Percentiles rank a stretch among this genome's conserved stretches.
These are phyloP conservation scores for Eimeria necatrix DNA, from an alignment of 169 alveolate species.

Conservation along the genomic window DNA sequence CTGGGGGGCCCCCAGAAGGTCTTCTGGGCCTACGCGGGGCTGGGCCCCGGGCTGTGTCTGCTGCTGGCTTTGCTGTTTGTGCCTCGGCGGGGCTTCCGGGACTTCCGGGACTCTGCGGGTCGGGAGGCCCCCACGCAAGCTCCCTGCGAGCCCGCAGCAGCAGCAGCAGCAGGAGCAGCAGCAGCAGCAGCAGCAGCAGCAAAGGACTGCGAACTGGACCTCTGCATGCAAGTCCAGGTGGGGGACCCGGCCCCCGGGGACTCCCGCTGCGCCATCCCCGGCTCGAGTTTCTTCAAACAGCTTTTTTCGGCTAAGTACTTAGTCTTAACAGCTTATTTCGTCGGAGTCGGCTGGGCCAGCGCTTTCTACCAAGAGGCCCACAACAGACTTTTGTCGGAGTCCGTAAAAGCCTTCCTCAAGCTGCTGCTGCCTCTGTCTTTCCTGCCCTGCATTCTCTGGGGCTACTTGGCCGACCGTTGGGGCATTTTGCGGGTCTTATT, in stretches of 20 bases:
- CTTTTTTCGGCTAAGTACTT: slow-evolving; percentile 25
- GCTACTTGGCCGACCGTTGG: slow-evolving; percentile 53
- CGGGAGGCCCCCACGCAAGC: background rate
- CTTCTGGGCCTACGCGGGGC: slow-evolving; percentile 36
- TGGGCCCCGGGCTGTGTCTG: slow-evolving; percentile 9
- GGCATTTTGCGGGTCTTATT: slow-evolving; percentile 79
- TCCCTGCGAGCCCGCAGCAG: background rate
- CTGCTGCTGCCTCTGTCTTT: slow-evolving; percentile 39
- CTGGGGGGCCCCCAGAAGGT: background rate
- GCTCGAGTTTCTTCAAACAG: slow-evolving; percentile 40
- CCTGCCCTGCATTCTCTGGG: slow-evolving; percentile 69
- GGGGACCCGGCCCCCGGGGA: background rate
- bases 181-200: background rate
- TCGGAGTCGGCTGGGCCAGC: slow-evolving; percentile 58
- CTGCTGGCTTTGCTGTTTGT: slow-evolving; percentile 19
- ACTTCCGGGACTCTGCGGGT: background rate
- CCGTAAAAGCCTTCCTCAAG: background rate
- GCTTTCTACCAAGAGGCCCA: slow-evolving; percentile 72
- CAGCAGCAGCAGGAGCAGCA: background rate
- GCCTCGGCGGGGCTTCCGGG: slow-evolving; percentile 21
- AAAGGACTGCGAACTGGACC: background rate
- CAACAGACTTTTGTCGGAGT: slow-evolving; percentile 44
- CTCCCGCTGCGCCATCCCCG: slow-evolving; percentile 7
- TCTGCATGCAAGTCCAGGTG: background rate
- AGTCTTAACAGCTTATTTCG: slow-evolving; percentile 26